A percentile compares a stretch with the other conserved stretches of the same genome.
Evolutionary conservation across 1,284 basidiomycete genomes (phyloP).

Genomic region (Vanrija sp.): DNA sequence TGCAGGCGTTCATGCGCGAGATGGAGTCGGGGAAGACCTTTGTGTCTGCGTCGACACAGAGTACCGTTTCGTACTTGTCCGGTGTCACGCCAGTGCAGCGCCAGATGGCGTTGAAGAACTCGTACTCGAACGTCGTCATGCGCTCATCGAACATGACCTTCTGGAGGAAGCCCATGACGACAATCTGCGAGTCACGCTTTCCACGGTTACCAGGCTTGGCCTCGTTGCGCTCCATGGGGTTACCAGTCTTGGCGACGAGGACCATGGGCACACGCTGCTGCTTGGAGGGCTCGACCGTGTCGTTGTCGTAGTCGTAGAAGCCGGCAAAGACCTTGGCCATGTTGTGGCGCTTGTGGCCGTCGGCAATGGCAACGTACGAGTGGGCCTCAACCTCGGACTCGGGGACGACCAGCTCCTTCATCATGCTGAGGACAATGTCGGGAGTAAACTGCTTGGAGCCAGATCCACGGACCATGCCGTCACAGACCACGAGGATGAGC

Average conservation of each 20-base stretch:
- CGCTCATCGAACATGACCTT: constrained; percentile 99
- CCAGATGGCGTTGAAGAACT: constrained; percentile 98
- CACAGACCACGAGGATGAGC: constrained; percentile 89
- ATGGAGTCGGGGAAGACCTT: constrained; percentile 94
- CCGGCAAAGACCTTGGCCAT: constrained; percentile 99
- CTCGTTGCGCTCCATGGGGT: constrained; percentile 80
- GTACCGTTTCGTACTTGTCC: constrained; percentile 90
- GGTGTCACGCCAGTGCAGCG: constrained; percentile 90
- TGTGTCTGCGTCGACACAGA: constrained; percentile 98
- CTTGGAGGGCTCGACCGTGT: constrained; percentile 86
- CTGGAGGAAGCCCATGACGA: constrained; percentile 95
- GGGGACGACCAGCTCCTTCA: constrained; percentile 89
- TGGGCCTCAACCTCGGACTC: constrained; percentile 85
- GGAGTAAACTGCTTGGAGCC: constrained; percentile 85
- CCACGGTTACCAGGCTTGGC: constrained; percentile 96
- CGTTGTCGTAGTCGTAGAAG: constrained; percentile 93
- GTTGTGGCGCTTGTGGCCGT: constrained; percentile 98
- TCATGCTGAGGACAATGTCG: constrained; percentile 93
- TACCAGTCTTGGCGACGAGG: constrained; percentile 89
- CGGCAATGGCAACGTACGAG: constrained; percentile 97
- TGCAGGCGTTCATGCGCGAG: constrained; percentile 86
- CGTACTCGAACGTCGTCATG: constrained; percentile 99
- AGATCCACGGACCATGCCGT: constrained; percentile 93
- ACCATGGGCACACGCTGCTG: constrained; percentile 96
- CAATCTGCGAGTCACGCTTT: constrained; percentile 96